Percentiles rank a stretch among this genome's conserved stretches.
Conservation (phyloP, 2,329 filamentous ascomycete species). For the Fusarium setosum region DNA sequence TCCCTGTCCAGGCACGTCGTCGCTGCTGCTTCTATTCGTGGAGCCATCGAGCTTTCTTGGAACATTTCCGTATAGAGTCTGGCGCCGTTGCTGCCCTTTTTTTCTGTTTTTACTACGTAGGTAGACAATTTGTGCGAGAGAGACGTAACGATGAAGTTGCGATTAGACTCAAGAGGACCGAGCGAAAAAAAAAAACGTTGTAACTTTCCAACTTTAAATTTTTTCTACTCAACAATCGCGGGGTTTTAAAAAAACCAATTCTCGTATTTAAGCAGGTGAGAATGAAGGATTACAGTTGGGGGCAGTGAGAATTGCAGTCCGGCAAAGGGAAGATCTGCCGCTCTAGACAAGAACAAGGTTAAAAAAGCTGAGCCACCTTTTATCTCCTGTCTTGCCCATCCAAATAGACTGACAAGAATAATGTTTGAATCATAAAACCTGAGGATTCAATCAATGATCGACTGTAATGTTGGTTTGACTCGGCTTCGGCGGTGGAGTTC, state of each 20-base stretch:
- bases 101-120: too few species aligned
- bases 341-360: conserved; percentile 14
- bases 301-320: conserved; percentile 6
- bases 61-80: conserved; percentile 2
- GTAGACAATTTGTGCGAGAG: not conserved
- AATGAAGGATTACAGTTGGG: not conserved
- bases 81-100: conserved; percentile 3
- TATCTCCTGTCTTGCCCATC: too few species aligned
- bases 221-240: not conserved
- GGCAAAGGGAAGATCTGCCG: conserved; percentile 6
- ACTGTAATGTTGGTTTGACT: not conserved
- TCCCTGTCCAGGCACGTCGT: conserved; percentile 25
- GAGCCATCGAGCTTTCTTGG: conserved; percentile 2
- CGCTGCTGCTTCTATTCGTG: conserved; percentile 17
- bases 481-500: conserved; percentile 26
- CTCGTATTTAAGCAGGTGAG: not conserved
- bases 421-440: not conserved
- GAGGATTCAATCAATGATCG: not conserved
- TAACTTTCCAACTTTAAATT: not conserved
- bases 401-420: not conserved
- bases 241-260: too few species aligned
- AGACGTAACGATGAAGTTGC: not conserved
- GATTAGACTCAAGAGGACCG: not conserved
- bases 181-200: not conserved
- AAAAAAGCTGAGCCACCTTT: not conserved